Percentiles rank a stretch among this genome's conserved stretches.
Conservation (phyloP, 148 eudicot genomes). For the Pharnaceum exiguum region DNA sequence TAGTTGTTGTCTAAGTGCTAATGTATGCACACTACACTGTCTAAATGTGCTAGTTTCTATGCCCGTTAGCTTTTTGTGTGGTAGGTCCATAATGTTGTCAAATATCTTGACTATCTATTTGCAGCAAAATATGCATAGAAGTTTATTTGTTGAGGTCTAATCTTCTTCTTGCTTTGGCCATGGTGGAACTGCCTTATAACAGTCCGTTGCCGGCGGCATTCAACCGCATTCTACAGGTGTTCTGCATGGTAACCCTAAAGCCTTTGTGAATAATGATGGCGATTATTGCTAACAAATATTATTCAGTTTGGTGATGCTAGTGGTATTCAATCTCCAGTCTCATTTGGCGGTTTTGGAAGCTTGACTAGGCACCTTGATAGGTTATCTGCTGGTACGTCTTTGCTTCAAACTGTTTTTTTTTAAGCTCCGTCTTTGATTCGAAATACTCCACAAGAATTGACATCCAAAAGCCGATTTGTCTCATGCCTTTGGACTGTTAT, state of each 20-base stretch:
- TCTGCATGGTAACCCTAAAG: constrained; percentile 21
- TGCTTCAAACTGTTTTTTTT: neutral
- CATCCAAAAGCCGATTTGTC: neutral
- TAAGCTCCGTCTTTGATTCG: neutral
- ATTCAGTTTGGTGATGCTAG: constrained; percentile 99
- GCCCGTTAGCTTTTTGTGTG: no score
- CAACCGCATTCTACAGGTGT: constrained; percentile 86
- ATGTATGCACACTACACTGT: no score
- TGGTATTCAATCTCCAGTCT: constrained; percentile 97
- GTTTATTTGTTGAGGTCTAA: constrained; percentile 1
- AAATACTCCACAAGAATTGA: neutral
- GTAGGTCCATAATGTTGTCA: no score
- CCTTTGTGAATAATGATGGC: constrained; percentile 22
- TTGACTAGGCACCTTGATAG: constrained; percentile 95
- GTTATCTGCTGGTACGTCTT: constrained; percentile 60
- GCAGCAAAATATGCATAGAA: neutral
- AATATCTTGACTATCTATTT: no score
- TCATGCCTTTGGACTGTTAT: constrained; percentile 13
- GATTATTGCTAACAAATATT: constrained; percentile 22
- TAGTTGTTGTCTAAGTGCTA: no score
- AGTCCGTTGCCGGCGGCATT: constrained; percentile 96
- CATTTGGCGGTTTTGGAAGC: constrained; percentile 99
- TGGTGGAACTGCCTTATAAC: constrained; percentile 26
- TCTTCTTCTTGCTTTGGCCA: constrained; percentile 3
- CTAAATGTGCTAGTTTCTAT: no score